Evolutionary conservation across 805 yeast species (phyloP).

Genomic region (Suhomyces canberraensis): DNA sequence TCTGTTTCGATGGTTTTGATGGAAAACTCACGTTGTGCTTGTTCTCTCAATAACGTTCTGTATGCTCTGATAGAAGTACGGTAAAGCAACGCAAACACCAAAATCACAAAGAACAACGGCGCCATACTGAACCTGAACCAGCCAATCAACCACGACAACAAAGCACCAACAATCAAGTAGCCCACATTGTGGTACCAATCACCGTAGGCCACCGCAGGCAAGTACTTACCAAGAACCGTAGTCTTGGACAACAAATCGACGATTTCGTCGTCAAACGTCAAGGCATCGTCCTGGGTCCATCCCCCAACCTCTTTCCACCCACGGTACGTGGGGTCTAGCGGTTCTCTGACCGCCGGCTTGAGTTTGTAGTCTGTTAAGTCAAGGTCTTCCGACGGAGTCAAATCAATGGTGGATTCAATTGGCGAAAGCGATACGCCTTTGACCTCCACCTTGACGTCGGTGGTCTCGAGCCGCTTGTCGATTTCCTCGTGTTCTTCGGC

Average conservation of each 20-base stretch:
- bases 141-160: constrained; percentile 77
- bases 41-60: constrained; percentile 70
- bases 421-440: background rate
- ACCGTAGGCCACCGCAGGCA: constrained; percentile 78
- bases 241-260: constrained; percentile 67
- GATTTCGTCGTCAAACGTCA: constrained; percentile 67
- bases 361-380: constrained; percentile 30
- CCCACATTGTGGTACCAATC: constrained; percentile 97
- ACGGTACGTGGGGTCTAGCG: constrained; percentile 65
- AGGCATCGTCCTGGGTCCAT: constrained; percentile 67
- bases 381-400: constrained; percentile 37
- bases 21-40: constrained; percentile 81
- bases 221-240: constrained; percentile 68
- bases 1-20: constrained; percentile 80
- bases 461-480: constrained; percentile 6
- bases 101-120: constrained; percentile 70
- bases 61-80: constrained; percentile 81
- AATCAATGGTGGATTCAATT: constrained; percentile 12
- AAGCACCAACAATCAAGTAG: constrained; percentile 60
- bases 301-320: constrained; percentile 97
- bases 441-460: constrained; percentile 3
- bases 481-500: constrained; percentile 2
- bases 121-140: constrained; percentile 73
- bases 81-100: constrained; percentile 65
- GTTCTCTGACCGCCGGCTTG: constrained; percentile 44